phyloP scores from a whole-genome alignment of 2,329 filamentous ascomycete species.

The Davidsoniella eucalypti region DNA sequence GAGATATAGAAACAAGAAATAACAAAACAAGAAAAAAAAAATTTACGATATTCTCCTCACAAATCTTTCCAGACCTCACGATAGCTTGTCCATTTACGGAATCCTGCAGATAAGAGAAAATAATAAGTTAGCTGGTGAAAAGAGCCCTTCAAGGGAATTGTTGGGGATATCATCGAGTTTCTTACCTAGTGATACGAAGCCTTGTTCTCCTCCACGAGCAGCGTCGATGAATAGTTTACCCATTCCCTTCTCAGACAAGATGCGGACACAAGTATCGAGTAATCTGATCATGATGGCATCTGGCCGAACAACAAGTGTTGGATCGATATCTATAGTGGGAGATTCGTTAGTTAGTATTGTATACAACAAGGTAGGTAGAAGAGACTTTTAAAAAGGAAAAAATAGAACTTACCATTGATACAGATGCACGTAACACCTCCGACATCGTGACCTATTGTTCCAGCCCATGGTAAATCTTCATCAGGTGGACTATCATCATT shows the following conservation, averaged over 20 bases:
- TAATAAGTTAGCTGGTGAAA: slow-evolving; percentile 2
- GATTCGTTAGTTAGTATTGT: background rate
- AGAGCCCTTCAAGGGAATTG: too few species aligned
- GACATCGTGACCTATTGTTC: slow-evolving; percentile 31
- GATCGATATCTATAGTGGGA: slow-evolving; percentile 22
- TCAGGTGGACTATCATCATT: slow-evolving; percentile 28
- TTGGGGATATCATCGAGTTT: too few species aligned
- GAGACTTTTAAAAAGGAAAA: too few species aligned
- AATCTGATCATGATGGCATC: slow-evolving; percentile 36
- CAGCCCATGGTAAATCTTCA: slow-evolving; percentile 39
- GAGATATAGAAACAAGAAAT: background rate
- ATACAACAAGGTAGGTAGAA: slow-evolving; percentile 7
- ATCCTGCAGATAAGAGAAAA: slow-evolving; percentile 24
- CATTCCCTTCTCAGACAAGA: slow-evolving; percentile 33
- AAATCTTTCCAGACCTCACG: slow-evolving; percentile 35
- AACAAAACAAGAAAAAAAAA: too few species aligned
- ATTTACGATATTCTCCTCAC: too few species aligned
- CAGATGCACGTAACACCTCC: slow-evolving; percentile 46
- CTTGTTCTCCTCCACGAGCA: slow-evolving; percentile 32
- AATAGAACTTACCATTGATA: slow-evolving; percentile 30
- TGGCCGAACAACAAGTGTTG: slow-evolving; percentile 26
- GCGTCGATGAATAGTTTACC: slow-evolving; percentile 38
- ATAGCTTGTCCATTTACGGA: slow-evolving; percentile 41
- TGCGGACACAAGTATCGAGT: slow-evolving; percentile 33
- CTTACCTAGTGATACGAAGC: slow-evolving; percentile 36